A percentile compares a stretch with the other conserved stretches of the same genome.
Evolutionary conservation across 805 yeast species (phyloP).

Genomic region (Clavispora asparagi): DNA sequence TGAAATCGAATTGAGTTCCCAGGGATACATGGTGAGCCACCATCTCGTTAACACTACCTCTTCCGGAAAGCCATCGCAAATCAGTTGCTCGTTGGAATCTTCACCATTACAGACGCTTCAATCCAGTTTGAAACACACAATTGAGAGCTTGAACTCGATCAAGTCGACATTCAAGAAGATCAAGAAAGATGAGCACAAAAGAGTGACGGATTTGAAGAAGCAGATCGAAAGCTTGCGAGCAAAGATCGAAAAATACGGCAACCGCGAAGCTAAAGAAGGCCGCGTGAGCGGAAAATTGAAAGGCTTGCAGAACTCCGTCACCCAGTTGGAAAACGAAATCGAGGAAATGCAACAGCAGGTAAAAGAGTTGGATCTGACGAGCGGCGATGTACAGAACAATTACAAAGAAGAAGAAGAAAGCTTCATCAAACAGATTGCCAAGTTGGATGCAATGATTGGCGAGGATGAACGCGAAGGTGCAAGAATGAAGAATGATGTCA

Average conservation of each 20-base stretch:
- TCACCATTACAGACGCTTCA: conserved; percentile 28
- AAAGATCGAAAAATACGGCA: conserved; percentile 27
- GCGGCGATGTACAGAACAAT: conserved; percentile 10
- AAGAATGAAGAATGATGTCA: conserved; percentile 17
- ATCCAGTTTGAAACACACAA: conserved; percentile 27
- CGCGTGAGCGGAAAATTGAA: conserved; percentile 32
- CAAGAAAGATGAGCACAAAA: conserved; percentile 36
- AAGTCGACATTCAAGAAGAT: conserved; percentile 24
- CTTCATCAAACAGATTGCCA: conserved; percentile 17
- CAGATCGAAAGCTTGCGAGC: conserved; percentile 28
- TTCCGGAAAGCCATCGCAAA: not conserved
- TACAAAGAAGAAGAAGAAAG: conserved; percentile 16
- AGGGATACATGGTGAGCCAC: conserved; percentile 15
- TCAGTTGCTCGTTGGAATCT: conserved; percentile 13
- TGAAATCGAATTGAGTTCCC: conserved; percentile 25
- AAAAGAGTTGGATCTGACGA: conserved; percentile 9
- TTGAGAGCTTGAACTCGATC: conserved; percentile 20
- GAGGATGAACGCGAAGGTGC: conserved; percentile 22
- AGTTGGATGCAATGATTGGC: conserved; percentile 17
- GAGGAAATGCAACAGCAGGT: conserved; percentile 17
- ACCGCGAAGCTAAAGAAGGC: conserved; percentile 22
- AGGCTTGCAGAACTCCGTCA: conserved; percentile 35
- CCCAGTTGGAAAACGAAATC: conserved; percentile 35
- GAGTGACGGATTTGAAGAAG: conserved; percentile 25
- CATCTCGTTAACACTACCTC: conserved; percentile 25